These are phyloP conservation scores for Tulasnella sp. DNA, from an alignment of 768 basidiomycete species.

Conservation along the genomic window DNA sequence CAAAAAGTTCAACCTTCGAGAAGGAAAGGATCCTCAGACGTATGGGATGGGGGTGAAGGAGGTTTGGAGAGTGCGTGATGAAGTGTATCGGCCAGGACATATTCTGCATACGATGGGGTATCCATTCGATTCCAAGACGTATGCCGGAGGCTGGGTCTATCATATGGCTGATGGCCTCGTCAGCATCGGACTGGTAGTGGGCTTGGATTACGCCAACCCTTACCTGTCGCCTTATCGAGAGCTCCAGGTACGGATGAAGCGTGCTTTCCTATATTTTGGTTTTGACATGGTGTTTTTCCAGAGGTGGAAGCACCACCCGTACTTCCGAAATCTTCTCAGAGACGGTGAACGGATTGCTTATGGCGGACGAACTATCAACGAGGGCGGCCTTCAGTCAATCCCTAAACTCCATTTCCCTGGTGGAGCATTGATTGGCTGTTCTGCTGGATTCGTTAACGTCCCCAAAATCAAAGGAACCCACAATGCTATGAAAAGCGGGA, in stretches of 20 bases:
- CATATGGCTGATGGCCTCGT: slow-evolving; percentile 93
- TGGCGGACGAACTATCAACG: slow-evolving; percentile 83
- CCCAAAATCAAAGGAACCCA: slow-evolving; percentile 99
- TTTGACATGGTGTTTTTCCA: slow-evolving; percentile 35
- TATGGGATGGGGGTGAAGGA: slow-evolving; percentile 97
- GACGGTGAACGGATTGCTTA: slow-evolving; percentile 81
- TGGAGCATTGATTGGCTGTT: slow-evolving; percentile 90
- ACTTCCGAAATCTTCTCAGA: slow-evolving; percentile 75
- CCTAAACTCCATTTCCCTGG: slow-evolving; percentile 88
- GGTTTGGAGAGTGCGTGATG: slow-evolving; percentile 83
- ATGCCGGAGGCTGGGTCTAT: slow-evolving; percentile 93
- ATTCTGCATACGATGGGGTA: slow-evolving; percentile 94
- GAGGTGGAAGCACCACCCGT: slow-evolving; percentile 96
- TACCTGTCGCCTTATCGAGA: slow-evolving; percentile 89
- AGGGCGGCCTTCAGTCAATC: slow-evolving; percentile 90
- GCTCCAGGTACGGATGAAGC: slow-evolving; percentile 62
- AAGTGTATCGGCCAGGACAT: slow-evolving; percentile 61
- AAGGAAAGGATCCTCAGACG: slow-evolving; percentile 78
- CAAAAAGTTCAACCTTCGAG: slow-evolving; percentile 65
- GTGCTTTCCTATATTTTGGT: not conserved
- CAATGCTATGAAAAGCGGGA: slow-evolving; percentile 98
- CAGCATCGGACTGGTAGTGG: slow-evolving; percentile 85
- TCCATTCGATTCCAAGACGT: slow-evolving; percentile 78
- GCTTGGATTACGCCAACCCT: slow-evolving; percentile 92
- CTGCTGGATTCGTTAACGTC: slow-evolving; percentile 93